A percentile compares a stretch with the other conserved stretches of the same genome.
These are phyloP conservation scores for Backusella macrospora DNA, from an alignment of 192 early-diverging fungal genomes.

Conservation along the genomic window DNA sequence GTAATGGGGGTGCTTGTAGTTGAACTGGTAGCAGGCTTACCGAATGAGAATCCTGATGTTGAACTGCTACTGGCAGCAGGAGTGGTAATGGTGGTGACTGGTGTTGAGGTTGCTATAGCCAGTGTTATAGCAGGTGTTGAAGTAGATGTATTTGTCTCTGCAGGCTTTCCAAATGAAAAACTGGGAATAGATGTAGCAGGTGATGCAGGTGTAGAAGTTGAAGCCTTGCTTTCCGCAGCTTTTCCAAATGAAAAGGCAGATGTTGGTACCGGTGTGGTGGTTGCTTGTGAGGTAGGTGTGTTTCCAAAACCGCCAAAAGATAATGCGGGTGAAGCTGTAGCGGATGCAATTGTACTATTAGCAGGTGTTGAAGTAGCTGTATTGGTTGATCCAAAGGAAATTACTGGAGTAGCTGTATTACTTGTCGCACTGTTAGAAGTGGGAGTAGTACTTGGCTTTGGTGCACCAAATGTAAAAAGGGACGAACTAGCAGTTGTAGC, in stretches of 20 bases:
- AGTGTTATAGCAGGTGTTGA: background rate
- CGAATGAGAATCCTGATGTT: background rate
- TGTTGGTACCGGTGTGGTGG: background rate
- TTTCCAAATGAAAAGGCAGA: background rate
- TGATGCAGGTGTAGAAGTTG: background rate
- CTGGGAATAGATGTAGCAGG: background rate
- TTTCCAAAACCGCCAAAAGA: background rate
- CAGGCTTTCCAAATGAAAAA: background rate
- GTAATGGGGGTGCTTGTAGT: background rate
- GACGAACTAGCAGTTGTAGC: slow-evolving; percentile 6
- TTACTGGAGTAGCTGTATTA: background rate
- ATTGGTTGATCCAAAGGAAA: slow-evolving; percentile 1
- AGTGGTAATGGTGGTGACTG: background rate
- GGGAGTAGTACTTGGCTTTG: background rate
- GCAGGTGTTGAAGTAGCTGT: background rate
- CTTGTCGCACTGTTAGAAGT: background rate
- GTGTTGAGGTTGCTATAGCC: background rate
- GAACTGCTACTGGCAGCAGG: background rate
- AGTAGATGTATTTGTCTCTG: background rate
- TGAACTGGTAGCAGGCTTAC: background rate
- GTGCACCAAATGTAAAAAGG: slow-evolving; percentile 24
- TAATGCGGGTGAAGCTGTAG: background rate
- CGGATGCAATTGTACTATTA: background rate
- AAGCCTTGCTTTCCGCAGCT: background rate
- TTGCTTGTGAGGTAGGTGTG: background rate